A percentile compares a stretch with the other conserved stretches of the same genome.
Evolutionary conservation across 441 rosid genomes (phyloP).

Genomic region (Erysimum cheiri): DNA sequence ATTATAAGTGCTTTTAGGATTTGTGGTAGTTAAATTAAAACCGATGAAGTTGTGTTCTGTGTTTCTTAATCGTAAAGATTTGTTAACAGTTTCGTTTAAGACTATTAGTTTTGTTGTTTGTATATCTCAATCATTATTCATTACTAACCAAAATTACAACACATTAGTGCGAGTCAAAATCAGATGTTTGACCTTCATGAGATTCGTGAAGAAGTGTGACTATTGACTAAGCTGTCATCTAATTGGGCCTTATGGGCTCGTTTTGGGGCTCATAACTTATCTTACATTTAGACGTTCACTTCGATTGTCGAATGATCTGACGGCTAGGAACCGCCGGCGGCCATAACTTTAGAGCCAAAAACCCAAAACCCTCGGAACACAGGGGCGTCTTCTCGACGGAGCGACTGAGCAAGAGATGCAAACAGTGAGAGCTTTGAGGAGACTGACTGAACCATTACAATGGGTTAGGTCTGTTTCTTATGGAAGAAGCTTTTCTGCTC

Average conservation of each 20-base stretch:
- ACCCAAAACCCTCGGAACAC: constrained; percentile 44
- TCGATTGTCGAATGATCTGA: constrained; percentile 32
- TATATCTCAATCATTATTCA: too few species aligned
- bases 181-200: background rate
- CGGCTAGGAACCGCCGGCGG: constrained; percentile 43
- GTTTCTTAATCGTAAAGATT: constrained; percentile 25
- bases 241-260: constrained; percentile 39
- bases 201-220: background rate
- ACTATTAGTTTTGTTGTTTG: background rate
- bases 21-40: constrained; percentile 26
- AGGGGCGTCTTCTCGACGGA: constrained; percentile 28
- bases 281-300: background rate
- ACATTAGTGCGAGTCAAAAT: background rate
- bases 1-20: constrained; percentile 26
- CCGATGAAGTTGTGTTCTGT: constrained; percentile 28
- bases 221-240: background rate
- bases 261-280: background rate
- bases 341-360: constrained; percentile 33
- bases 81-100: constrained; percentile 5
- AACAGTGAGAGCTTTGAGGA: constrained; percentile 57
- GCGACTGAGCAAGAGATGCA: constrained; percentile 52
- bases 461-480: constrained; percentile 48
- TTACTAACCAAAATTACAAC: too few species aligned
- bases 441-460: constrained; percentile 47
- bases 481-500: constrained; percentile 68